Conservation (phyloP, 1,139 yeast genomes). For the Hansenula sp. region DNA sequence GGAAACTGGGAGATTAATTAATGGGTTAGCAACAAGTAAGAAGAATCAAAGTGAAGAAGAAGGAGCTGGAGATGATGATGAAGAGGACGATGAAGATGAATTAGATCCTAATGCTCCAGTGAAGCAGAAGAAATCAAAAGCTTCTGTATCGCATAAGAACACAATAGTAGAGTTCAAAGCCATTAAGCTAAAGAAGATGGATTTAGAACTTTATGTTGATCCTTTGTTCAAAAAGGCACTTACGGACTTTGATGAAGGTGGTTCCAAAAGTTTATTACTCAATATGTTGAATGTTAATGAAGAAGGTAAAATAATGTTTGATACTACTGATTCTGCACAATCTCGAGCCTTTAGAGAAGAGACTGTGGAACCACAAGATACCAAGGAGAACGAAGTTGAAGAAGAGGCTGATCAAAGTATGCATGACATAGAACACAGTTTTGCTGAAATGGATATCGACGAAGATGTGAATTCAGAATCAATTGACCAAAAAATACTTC, state of each 20-base stretch:
- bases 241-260: slow-evolving; percentile 95
- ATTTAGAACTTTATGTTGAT: slow-evolving; percentile 76
- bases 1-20: slow-evolving; percentile 80
- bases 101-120: slow-evolving; percentile 30
- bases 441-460: slow-evolving; percentile 29
- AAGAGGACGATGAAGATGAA: slow-evolving; percentile 31
- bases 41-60: slow-evolving; percentile 13
- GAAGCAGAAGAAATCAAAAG: slow-evolving; percentile 28
- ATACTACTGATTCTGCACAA: slow-evolving; percentile 29
- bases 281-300: slow-evolving; percentile 50
- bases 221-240: slow-evolving; percentile 86
- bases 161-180: slow-evolving; percentile 55
- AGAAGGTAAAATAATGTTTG: slow-evolving; percentile 32
- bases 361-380: neutral
- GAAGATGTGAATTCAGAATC: slow-evolving; percentile 18
- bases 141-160: slow-evolving; percentile 38
- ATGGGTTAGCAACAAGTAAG: slow-evolving; percentile 63
- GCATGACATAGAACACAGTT: slow-evolving; percentile 14
- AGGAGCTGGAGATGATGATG: slow-evolving; percentile 23
- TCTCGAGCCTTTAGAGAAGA: slow-evolving; percentile 12
- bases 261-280: slow-evolving; percentile 76
- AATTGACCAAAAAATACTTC: neutral
- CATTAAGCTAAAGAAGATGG: slow-evolving; percentile 67
- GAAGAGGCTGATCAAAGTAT: slow-evolving; percentile 10
- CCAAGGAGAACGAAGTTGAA: slow-evolving; percentile 9